Percentiles rank a stretch among this genome's conserved stretches.
These are phyloP conservation scores for Myxozyma neglecta DNA, from an alignment of 805 yeast genomes.

Conservation along the genomic window DNA sequence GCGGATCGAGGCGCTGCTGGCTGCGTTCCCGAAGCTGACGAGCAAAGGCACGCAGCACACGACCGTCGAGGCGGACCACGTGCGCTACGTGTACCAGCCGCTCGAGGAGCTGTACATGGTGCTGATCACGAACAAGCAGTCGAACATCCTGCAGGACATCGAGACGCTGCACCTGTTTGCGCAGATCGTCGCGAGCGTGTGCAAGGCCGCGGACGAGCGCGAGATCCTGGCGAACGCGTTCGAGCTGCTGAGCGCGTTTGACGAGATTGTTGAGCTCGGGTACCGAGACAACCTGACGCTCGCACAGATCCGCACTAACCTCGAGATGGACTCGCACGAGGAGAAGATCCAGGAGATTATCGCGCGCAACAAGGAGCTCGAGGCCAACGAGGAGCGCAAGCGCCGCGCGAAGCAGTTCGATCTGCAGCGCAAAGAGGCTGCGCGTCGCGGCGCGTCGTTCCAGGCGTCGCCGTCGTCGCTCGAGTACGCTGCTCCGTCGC, in stretches of 20 bases:
- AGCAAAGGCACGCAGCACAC: slow-evolving; percentile 80
- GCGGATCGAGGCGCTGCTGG: slow-evolving; percentile 78
- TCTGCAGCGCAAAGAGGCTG: slow-evolving; percentile 54
- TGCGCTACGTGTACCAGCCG: slow-evolving; percentile 93
- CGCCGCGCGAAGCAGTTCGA: slow-evolving; percentile 81
- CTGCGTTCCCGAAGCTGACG: slow-evolving; percentile 80
- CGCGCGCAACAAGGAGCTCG: slow-evolving; percentile 84
- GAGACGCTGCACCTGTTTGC: slow-evolving; percentile 85
- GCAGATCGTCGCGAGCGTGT: slow-evolving; percentile 72
- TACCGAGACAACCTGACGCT: slow-evolving; percentile 82
- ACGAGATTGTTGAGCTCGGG: slow-evolving; percentile 87
- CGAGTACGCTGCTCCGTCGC: slow-evolving; percentile 19
- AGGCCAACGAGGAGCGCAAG: slow-evolving; percentile 95
- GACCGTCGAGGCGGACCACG: slow-evolving; percentile 86
- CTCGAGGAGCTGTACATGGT: slow-evolving; percentile 91
- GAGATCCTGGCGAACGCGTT: slow-evolving; percentile 84
- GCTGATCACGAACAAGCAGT: slow-evolving; percentile 82
- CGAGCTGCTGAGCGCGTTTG: slow-evolving; percentile 87
- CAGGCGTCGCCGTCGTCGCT: slow-evolving; percentile 16
- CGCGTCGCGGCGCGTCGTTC: slow-evolving; percentile 37
- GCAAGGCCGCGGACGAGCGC: slow-evolving; percentile 72
- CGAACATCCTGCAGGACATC: slow-evolving; percentile 91
- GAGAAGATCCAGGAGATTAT: slow-evolving; percentile 98
- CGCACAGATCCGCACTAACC: slow-evolving; percentile 79
- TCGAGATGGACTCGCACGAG: slow-evolving; percentile 98